These are phyloP conservation scores for Echeveria elegans DNA, from an alignment of 164 flowering plant species.

Conservation along the genomic window DNA sequence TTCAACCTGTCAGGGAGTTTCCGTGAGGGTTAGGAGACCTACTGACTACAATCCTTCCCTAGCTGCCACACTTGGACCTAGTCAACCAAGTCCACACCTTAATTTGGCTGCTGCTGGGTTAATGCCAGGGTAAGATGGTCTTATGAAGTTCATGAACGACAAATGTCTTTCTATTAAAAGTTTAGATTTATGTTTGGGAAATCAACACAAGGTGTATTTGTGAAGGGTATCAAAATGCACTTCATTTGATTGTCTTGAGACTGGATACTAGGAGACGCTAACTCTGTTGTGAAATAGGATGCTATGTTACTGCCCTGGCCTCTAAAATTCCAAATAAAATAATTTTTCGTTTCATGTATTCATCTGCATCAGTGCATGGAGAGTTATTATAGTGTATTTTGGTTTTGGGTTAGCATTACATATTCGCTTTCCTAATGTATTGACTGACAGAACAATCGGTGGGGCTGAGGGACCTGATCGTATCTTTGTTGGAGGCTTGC, in stretches of 20 bases:
- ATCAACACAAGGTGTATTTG: background rate
- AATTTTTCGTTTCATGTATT: background rate
- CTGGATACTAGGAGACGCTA: background rate
- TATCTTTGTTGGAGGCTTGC: slow-evolving; percentile 82
- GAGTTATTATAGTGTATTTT: background rate
- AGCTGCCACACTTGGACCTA: slow-evolving; percentile 89
- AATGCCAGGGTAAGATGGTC: slow-evolving; percentile 45
- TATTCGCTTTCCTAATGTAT: slow-evolving; percentile 9
- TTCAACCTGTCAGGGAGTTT: slow-evolving; percentile 46
- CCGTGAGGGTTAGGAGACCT: slow-evolving; percentile 80
- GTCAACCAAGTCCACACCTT: slow-evolving; percentile 74
- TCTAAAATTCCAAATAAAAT: background rate
- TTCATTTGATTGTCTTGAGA: too few relatives aligned
- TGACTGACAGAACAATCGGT: slow-evolving; percentile 38
- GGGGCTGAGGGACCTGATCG: slow-evolving; percentile 81
- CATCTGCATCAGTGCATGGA: background rate
- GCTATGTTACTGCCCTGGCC: background rate
- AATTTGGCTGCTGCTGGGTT: slow-evolving; percentile 77
- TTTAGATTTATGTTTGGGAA: background rate
- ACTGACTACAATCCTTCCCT: slow-evolving; percentile 79
- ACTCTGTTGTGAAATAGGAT: background rate
- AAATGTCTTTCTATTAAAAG: background rate
- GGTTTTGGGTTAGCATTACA: background rate
- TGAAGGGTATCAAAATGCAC: too few relatives aligned
- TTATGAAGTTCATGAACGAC: background rate